These are phyloP conservation scores for Hyaloscypha bicolor DNA, from an alignment of 495 filamentous ascomycete genomes.

Conservation along the genomic window DNA sequence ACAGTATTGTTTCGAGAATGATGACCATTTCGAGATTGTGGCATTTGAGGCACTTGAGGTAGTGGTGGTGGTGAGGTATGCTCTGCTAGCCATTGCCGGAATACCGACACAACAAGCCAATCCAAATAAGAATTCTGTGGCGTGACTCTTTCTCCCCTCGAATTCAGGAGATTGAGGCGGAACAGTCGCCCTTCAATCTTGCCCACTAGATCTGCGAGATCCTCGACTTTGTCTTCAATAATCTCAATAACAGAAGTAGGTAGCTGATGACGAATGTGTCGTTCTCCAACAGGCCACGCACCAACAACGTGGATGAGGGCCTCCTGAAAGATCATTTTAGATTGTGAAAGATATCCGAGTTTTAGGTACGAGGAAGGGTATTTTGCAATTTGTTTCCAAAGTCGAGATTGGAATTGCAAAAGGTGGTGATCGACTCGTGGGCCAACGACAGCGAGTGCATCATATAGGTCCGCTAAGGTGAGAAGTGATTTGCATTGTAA, in stretches of 20 bases:
- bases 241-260: slow-evolving; percentile 77
- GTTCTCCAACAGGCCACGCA: slow-evolving; percentile 80
- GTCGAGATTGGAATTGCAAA: slow-evolving; percentile 80
- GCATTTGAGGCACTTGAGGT: slow-evolving; percentile 41
- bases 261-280: slow-evolving; percentile 72
- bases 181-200: slow-evolving; percentile 75
- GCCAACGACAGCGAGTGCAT: slow-evolving; percentile 83
- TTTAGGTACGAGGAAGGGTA: slow-evolving; percentile 91
- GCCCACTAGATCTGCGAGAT: slow-evolving; percentile 52
- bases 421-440: slow-evolving; percentile 92
- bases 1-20: slow-evolving; percentile 29
- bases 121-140: slow-evolving; percentile 79
- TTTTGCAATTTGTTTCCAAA: slow-evolving; percentile 94
- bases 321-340: slow-evolving; percentile 85
- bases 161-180: slow-evolving; percentile 76
- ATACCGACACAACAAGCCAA: slow-evolving; percentile 84
- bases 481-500: slow-evolving; percentile 88
- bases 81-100: slow-evolving; percentile 88
- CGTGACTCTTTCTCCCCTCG: slow-evolving; percentile 75
- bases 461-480: slow-evolving; percentile 85
- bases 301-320: slow-evolving; percentile 90
- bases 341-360: slow-evolving; percentile 81
- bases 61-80: slow-evolving; percentile 58
- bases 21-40: slow-evolving; percentile 35
- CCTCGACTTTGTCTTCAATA: slow-evolving; percentile 89